Percentiles rank a stretch among this genome's conserved stretches.
Evolutionary conservation across 305 asterid genomes (phyloP).

Genomic region (Fraxinus angustifolia): DNA sequence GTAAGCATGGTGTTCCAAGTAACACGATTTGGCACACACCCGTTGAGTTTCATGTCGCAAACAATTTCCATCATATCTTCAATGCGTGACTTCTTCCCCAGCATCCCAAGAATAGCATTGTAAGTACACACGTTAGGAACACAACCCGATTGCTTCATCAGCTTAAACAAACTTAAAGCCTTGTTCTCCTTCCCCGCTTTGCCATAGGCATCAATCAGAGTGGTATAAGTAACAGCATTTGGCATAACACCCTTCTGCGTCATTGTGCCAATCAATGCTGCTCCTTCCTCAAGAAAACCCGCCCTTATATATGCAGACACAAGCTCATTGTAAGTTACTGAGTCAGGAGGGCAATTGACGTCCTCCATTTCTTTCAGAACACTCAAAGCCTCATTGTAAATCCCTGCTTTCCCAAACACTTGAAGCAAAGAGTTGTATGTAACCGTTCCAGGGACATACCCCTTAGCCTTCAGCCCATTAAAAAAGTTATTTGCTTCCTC

Average conservation of each 20-base stretch:
- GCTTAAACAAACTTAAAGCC: background rate
- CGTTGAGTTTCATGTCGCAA: conserved; percentile 31
- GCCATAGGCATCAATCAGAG: conserved; percentile 71
- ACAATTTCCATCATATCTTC: conserved; percentile 23
- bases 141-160: background rate
- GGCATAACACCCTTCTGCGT: conserved; percentile 65
- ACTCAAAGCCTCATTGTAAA: conserved; percentile 70
- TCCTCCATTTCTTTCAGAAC: conserved; percentile 88
- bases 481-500: conserved; percentile 81
- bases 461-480: conserved; percentile 57
- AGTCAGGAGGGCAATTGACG: conserved; percentile 71
- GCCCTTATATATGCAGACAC: conserved; percentile 91
- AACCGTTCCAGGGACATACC: conserved; percentile 74
- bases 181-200: conserved; percentile 57
- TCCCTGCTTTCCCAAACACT: conserved; percentile 80
- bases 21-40: background rate
- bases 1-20: background rate
- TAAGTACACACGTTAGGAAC: conserved; percentile 49
- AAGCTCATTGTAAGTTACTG: conserved; percentile 85
- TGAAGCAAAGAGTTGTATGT: conserved; percentile 83
- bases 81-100: background rate
- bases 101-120: background rate
- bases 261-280: conserved; percentile 71
- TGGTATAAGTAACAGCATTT: conserved; percentile 82
- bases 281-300: conserved; percentile 81